Conservation (phyloP, 2,329 filamentous ascomycete genomes). For the Chrysoporthe cubensis region DNA sequence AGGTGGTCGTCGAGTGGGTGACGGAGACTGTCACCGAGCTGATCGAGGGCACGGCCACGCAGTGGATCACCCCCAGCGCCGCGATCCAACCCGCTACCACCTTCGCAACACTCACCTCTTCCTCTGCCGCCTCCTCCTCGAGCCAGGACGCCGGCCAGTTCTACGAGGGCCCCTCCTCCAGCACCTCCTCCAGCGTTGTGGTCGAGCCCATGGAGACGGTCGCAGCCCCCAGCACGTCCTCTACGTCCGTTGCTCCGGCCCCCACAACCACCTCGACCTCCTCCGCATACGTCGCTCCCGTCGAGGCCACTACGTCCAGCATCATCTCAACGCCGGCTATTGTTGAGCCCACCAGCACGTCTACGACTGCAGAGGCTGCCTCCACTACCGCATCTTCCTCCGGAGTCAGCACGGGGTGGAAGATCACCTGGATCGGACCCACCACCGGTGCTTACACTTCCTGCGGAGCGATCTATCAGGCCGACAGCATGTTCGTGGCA, state of each 20-base stretch:
- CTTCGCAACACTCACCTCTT: slow-evolving; percentile 33
- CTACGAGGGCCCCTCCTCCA: slow-evolving; percentile 34
- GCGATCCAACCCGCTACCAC: slow-evolving; percentile 31
- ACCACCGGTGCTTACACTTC: slow-evolving; percentile 34
- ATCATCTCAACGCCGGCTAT: slow-evolving; percentile 28
- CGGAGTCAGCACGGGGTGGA: slow-evolving; percentile 30
- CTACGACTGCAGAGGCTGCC: slow-evolving; percentile 34
- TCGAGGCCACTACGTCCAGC: slow-evolving; percentile 34
- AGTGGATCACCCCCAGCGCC: slow-evolving; percentile 44
- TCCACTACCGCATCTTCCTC: slow-evolving; percentile 35
- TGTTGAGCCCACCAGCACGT: slow-evolving; percentile 29
- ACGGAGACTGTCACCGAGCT: slow-evolving; percentile 54
- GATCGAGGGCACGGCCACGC: slow-evolving; percentile 53
- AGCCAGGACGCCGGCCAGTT: slow-evolving; percentile 36
- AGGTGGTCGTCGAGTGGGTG: slow-evolving; percentile 53
- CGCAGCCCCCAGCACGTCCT: slow-evolving; percentile 19
- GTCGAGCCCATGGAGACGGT: slow-evolving; percentile 20
- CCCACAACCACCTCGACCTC: slow-evolving; percentile 35
- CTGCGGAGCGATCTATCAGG: slow-evolving; percentile 47
- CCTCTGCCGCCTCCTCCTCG: background rate
- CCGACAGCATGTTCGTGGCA: slow-evolving; percentile 76
- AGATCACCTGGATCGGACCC: slow-evolving; percentile 26
- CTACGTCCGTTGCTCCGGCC: slow-evolving; percentile 29
- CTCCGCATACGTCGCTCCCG: slow-evolving; percentile 3
- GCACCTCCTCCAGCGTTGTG: slow-evolving; percentile 38